Base-by-base conservation (phyloP, 1,139 yeast genomes). In the Protomyces pachydermus region DNA sequence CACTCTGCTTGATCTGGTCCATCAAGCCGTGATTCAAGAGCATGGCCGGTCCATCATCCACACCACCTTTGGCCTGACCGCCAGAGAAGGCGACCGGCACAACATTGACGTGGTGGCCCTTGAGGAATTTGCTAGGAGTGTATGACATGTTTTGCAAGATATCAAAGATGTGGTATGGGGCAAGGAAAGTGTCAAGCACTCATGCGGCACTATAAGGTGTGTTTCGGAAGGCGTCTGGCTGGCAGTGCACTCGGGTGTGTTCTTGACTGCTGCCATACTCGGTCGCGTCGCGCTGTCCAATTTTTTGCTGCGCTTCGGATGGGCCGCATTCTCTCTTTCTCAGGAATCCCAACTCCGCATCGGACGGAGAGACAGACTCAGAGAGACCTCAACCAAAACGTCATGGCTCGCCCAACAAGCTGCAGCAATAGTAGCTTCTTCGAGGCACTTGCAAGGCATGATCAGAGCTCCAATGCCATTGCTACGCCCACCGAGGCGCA, bases 51-150 rank as follows among this genome's bases (percentile, higher is more conserved):
- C 97, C 98, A 66, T 85, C 82, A 72, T 91, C 98, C 50, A 91
- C 97, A 65, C 98, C 98, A 42, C 86, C 83, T 72, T 88, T 88
- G 61, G 91, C 95, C 76, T 91, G 98, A 66, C 98, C 98, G n/a
- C 97, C 98, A 45, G 61, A 56, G 60, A 68, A 69, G 10, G 70
- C 70, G 51, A 68, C 66, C 51, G 66, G 61, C 23, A 69, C 53
- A 62, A 69, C 66, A 39, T 65, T 60, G 37, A 68, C 69, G 4
- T 45, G 46, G 54, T 61, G 60, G 54, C 35, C 42, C n/a, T 28
- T 50, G 38, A 67, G 65, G 48, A 63, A 68, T 51, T 65, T 68
- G 62, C 66, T 54, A 10, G 64, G 61, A 37, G 51, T 56, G 60
- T 39, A 46, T 9, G 60, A 46, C 60, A 56, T 56, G 18, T 16